Percentiles rank a stretch among this genome's conserved stretches.
Conservation (phyloP, 768 basidiomycete species). For the Rhizopogon vulgaris region DNA sequence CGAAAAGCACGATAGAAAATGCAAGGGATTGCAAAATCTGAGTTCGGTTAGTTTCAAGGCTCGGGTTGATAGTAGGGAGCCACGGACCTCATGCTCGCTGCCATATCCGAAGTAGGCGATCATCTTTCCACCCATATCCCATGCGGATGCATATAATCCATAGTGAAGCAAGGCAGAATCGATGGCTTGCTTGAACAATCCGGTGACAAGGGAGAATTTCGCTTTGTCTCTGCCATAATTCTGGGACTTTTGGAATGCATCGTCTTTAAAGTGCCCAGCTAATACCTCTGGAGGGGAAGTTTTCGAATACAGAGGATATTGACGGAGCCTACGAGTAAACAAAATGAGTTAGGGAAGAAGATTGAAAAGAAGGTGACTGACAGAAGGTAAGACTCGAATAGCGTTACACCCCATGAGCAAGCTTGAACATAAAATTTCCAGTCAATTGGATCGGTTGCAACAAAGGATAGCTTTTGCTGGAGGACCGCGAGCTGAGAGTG, state of each 20-base stretch:
- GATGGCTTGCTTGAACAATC: slow-evolving; percentile 65
- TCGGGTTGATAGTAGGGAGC: not conserved
- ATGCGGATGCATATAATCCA: slow-evolving; percentile 80
- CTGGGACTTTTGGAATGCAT: slow-evolving; percentile 86
- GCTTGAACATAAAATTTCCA: slow-evolving; percentile 80
- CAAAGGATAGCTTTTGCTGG: slow-evolving; percentile 63
- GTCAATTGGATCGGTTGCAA: slow-evolving; percentile 64
- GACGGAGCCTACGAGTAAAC: slow-evolving; percentile 47
- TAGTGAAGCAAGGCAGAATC: slow-evolving; percentile 67
- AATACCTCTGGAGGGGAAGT: slow-evolving; percentile 66
- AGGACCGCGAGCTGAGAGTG: slow-evolving; percentile 51
- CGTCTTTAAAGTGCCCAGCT: slow-evolving; percentile 56
- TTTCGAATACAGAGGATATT: slow-evolving; percentile 81
- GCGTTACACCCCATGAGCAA: slow-evolving; percentile 71
- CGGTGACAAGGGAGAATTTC: slow-evolving; percentile 67
- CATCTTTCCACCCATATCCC: slow-evolving; percentile 54
- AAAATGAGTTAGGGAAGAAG: not conserved
- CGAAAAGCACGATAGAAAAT: slow-evolving; percentile 62
- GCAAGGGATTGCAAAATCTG: slow-evolving; percentile 83
- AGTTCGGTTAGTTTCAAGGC: not conserved
- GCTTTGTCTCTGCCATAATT: slow-evolving; percentile 90
- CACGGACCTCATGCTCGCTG: slow-evolving; percentile 61
- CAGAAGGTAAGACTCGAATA: slow-evolving; percentile 86
- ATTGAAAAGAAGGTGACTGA: slow-evolving; percentile 33
- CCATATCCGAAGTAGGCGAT: slow-evolving; percentile 56